Percentiles rank a stretch among this genome's conserved stretches.
These are phyloP conservation scores for Neurospora africana DNA, from an alignment of 495 filamentous ascomycete species.

Conservation along the genomic window DNA sequence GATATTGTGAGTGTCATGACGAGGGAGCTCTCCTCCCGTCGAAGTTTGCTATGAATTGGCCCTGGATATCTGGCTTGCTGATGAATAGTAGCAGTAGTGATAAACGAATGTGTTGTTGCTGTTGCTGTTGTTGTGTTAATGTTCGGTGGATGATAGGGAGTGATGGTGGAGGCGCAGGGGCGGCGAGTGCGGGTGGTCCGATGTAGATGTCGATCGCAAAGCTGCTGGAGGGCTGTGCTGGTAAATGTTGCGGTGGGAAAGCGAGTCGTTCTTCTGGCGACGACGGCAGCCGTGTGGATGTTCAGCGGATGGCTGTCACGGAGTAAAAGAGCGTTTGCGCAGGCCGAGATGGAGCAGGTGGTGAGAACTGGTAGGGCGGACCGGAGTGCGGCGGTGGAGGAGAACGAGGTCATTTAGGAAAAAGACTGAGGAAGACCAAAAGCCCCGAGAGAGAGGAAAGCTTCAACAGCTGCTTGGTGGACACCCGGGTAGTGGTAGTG, in stretches of 20 bases:
- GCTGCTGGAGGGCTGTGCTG: background rate
- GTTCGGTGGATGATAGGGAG: slow-evolving; percentile 19
- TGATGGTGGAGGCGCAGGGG: slow-evolving; percentile 10
- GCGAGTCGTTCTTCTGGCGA: slow-evolving; percentile 24
- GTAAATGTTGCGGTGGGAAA: slow-evolving; percentile 1
- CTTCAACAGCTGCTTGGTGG: background rate
- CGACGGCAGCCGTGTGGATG: slow-evolving; percentile 22
- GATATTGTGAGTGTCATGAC: slow-evolving; percentile 18
- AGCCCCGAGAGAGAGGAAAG: background rate
- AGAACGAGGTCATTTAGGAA: slow-evolving; percentile 26
- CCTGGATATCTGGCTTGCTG: background rate
- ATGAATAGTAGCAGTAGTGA: background rate
- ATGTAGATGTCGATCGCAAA: slow-evolving; percentile 9
- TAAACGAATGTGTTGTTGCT: slow-evolving; percentile 11
- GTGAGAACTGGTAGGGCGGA: background rate
- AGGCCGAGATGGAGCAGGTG: slow-evolving; percentile 25
- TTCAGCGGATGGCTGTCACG: slow-evolving; percentile 22
- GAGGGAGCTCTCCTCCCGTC: background rate
- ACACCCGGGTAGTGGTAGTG: background rate
- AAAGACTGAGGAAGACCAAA: slow-evolving; percentile 1
- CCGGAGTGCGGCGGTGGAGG: slow-evolving; percentile 5
- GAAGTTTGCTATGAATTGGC: background rate
- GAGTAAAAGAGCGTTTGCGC: slow-evolving; percentile 26
- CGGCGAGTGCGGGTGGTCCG: slow-evolving; percentile 14
- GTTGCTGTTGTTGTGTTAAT: background rate